Base-by-base conservation (phyloP, 306 rosid genomes). In the Fagus crenata region DNA sequence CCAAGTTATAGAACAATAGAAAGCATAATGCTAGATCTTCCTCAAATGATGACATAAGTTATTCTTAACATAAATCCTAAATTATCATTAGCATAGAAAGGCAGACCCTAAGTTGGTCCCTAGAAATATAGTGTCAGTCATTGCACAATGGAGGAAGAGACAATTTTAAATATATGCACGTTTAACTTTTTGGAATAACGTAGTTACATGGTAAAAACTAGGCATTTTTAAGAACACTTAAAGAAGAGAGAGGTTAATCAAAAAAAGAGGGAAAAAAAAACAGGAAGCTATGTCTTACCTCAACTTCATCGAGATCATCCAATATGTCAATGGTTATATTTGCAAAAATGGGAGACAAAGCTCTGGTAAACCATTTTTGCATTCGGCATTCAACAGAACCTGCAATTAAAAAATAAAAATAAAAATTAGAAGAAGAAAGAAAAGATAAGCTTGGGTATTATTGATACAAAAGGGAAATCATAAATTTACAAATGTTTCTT, bases 311-410 rank as follows among this genome's bases (percentile, higher is more conserved):
- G 7, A 92, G 84, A 78, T 80, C 88, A 73, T 88, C 86, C 76
- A 88, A 86, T 58, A 80, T 67, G 54, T 90, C 91, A 28, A 85
- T 13, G 42, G 83, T 78, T 77, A 93, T 83, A 81, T 89, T 88
- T 73, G 90, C 84, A 65, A 95, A 86, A 89, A 82, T 58, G 59
- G 86, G 77, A 77, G 89, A 89, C 13, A 89, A 84, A 75, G 97
- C 93, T 81, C 77, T 88, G 22, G 77, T 76, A 81, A 83, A 80
- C 80, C 91, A 78, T 8, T 69, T 80, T 69, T 87, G 83, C 85
- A 93, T 81, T 76, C 70, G 92, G 69, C 71, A 69, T 80, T 86
- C 85, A 63, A 91, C 42, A 67, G 73, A 76, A 82, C 89, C 97
- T 93, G 86, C 58, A 68, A 77, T 61, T 35, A 32, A 73, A 41